Conservation (phyloP, 306 rosid genomes). For the Benincasa hispida region DNA sequence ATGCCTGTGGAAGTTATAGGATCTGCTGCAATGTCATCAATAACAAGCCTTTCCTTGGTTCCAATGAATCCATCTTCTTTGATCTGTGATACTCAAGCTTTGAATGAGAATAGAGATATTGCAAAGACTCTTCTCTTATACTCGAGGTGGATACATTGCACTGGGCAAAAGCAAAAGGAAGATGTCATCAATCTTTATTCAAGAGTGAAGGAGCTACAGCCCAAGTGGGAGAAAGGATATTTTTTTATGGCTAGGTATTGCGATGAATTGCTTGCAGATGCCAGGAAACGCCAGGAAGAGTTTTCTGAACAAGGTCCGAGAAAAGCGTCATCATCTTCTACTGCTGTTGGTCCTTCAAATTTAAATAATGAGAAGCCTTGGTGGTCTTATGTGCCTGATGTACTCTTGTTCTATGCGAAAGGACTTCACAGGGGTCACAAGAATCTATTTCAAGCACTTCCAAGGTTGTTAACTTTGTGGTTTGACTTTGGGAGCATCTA, state of each 20-base stretch:
- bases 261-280: slow-evolving; percentile 90
- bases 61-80: slow-evolving; percentile 50
- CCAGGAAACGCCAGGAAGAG: slow-evolving; percentile 94
- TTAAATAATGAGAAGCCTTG: slow-evolving; percentile 53
- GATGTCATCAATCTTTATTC: slow-evolving; percentile 70
- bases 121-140: slow-evolving; percentile 92
- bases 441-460: slow-evolving; percentile 96
- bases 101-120: slow-evolving; percentile 52
- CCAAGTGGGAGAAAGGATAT: slow-evolving; percentile 93
- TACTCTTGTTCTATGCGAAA: slow-evolving; percentile 76
- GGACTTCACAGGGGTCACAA: slow-evolving; percentile 95
- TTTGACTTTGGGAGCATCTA: slow-evolving; percentile 88
- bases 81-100: slow-evolving; percentile 54
- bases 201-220: slow-evolving; percentile 89
- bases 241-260: slow-evolving; percentile 85
- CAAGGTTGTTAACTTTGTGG: slow-evolving; percentile 91
- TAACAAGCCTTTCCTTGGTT: slow-evolving; percentile 74
- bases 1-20: slow-evolving; percentile 79
- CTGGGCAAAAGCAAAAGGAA: slow-evolving; percentile 98
- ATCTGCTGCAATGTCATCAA: slow-evolving; percentile 63
- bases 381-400: slow-evolving; percentile 88
- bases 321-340: slow-evolving; percentile 34
- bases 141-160: slow-evolving; percentile 93
- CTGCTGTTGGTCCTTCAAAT: slow-evolving; percentile 47
- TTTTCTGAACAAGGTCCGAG: slow-evolving; percentile 40